These are phyloP conservation scores for Penicillium psychrofluorescens DNA, from an alignment of 495 filamentous ascomycete species.

Conservation along the genomic window DNA sequence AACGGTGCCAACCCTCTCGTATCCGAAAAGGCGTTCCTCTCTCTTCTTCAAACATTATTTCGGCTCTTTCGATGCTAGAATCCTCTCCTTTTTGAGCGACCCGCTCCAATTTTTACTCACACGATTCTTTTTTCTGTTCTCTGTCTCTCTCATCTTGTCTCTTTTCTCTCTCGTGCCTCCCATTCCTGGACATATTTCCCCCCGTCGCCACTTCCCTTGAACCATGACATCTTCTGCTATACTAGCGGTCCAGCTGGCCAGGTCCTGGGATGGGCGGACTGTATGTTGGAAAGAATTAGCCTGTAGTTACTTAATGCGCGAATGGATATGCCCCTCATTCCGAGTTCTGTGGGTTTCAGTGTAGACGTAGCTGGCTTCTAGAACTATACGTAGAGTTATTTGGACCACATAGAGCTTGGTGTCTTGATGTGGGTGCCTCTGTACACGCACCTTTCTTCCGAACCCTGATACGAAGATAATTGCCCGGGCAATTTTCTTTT, in stretches of 20 bases:
- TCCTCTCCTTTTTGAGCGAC: slow-evolving; percentile 4
- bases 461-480: too few relatives aligned
- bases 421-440: too few relatives aligned
- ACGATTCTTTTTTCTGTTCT: slow-evolving; percentile 4
- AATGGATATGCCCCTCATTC: slow-evolving; percentile 20
- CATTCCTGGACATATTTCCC: background rate
- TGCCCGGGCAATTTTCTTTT: too few relatives aligned
- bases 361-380: too few relatives aligned
- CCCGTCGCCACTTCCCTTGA: background rate
- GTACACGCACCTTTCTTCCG: too few relatives aligned
- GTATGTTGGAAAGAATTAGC: slow-evolving; percentile 15
- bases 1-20: background rate
- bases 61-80: slow-evolving; percentile 8
- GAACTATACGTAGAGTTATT: too few relatives aligned
- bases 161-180: background rate
- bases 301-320: slow-evolving; percentile 26
- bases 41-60: slow-evolving; percentile 3
- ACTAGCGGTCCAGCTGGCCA: background rate
- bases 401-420: too few relatives aligned
- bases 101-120: slow-evolving; percentile 1
- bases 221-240: slow-evolving; percentile 1
- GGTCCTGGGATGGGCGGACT: slow-evolving; percentile 6
- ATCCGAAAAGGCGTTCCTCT: slow-evolving; percentile 16
- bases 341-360: too few relatives aligned
- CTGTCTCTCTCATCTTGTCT: slow-evolving; percentile 2